These are phyloP conservation scores for Kwoniella sp. DNA, from an alignment of 768 basidiomycete genomes.

Conservation along the genomic window DNA sequence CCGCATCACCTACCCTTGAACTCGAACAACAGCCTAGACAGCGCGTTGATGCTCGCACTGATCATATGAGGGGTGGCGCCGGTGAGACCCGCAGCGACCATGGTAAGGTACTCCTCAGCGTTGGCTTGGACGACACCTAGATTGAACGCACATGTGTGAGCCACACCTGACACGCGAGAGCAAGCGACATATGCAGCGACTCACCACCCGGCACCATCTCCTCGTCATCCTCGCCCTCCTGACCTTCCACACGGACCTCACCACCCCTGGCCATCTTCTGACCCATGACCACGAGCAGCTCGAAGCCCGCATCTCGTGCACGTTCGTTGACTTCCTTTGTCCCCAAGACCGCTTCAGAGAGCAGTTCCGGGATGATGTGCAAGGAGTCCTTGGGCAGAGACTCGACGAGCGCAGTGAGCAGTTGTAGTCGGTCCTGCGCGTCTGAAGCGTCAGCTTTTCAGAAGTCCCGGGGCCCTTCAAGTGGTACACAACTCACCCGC, in stretches of 20 bases:
- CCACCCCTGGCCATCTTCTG: conserved; percentile 85
- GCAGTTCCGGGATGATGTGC: conserved; percentile 78
- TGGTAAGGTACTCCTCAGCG: conserved; percentile 89
- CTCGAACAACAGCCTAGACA: conserved; percentile 90
- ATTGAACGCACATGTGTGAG: no score
- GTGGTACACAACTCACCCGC: conserved; percentile 57
- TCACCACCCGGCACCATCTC: conserved; percentile 44
- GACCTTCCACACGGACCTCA: conserved; percentile 65
- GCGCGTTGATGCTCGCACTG: conserved; percentile 89
- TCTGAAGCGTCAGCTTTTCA: neutral
- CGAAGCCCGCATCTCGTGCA: conserved; percentile 81
- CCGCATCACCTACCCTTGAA: conserved; percentile 78
- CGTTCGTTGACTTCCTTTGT: conserved; percentile 97
- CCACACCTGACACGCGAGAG: neutral
- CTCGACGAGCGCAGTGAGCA: conserved; percentile 67
- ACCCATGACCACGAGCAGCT: conserved; percentile 84
- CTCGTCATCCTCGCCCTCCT: conserved; percentile 61
- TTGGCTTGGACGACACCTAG: conserved; percentile 54
- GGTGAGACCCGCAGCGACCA: conserved; percentile 91
- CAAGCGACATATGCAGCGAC: neutral
- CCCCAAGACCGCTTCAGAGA: conserved; percentile 89
- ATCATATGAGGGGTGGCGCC: conserved; percentile 96
- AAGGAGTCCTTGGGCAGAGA: conserved; percentile 65
- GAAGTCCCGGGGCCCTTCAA: no score
- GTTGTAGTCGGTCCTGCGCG: conserved; percentile 70